Base-by-base conservation (phyloP, 2,329 filamentous ascomycete genomes). In the Berkeleyomyces basicola region DNA sequence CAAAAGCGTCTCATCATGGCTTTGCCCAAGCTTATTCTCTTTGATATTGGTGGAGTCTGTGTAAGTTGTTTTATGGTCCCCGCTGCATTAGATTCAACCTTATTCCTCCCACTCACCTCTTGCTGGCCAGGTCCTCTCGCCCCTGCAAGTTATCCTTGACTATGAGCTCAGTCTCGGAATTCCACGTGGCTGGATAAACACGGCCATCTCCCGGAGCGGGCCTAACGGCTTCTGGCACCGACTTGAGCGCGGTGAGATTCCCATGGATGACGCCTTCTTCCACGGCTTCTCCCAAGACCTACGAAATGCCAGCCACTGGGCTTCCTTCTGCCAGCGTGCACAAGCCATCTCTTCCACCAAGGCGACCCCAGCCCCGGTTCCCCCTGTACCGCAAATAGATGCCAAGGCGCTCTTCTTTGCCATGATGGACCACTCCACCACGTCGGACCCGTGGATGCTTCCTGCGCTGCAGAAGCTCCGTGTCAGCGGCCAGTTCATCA, bases 21-120 rank as follows among this genome's bases (percentile, higher is more conserved):
- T 23, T 23, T 23, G 64, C 87, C 88, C 39, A 87, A 87, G 68
- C 88, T 88, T 62, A 76, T 95, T 40, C 78, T 99, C 31, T 97
- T 97, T 72, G 93, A 99, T 74, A 93, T 99, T 68, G 93, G 93
- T 46, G 93, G 93, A 66, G 93, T 99, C 68, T 95, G 90, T 79
- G 92, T 96, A 86, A 79, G 89, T 84, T 65, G 61, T 51, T 16
- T 44, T 37, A 64, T 11, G 57, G 36, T 46, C 51, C 39, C 31
- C 58, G n/a, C 3, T 31, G 11, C 43, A n/a, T 3, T n/a, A n/a
- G 16, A 46, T n/a, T n/a, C 14, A 46, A 46, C 16, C 43, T 46
- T 46, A 46, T 63, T 23, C 11, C 33, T 36, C 33, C 59, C 31
- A 55, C 62, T 61, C 7, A 51, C 36, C 61, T 65, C 46, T 37